Evolutionary conservation across 1,139 yeast genomes (phyloP).

Genomic region (Hyphopichia khmerensis): DNA sequence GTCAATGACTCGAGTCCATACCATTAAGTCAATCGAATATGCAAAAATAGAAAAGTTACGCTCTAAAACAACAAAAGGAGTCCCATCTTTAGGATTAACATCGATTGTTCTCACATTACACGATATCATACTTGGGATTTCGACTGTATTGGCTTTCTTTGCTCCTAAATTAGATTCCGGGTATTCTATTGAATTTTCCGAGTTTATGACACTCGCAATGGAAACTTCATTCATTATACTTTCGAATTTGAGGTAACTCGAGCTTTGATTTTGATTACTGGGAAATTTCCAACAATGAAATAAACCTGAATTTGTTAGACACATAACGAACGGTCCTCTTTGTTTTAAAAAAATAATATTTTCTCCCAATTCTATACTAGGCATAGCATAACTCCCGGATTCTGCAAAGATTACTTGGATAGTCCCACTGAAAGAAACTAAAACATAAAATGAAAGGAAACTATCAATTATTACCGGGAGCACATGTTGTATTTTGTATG

Average conservation of each 20-base stretch:
- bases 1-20: conserved; percentile 50
- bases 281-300: conserved; percentile 50
- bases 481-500: conserved; percentile 43
- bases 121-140: conserved; percentile 12
- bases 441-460: conserved; percentile 39
- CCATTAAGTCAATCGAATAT: conserved; percentile 36
- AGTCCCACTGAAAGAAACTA: conserved; percentile 72
- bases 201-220: conserved; percentile 51
- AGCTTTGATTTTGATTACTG: conserved; percentile 5
- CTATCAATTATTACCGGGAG: conserved; percentile 31
- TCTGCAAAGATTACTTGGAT: conserved; percentile 69
- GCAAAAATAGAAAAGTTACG: conserved; percentile 35
- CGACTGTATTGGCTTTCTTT: not conserved
- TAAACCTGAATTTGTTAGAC: conserved; percentile 50
- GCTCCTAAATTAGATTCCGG: not conserved
- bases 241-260: conserved; percentile 15
- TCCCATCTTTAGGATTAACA: conserved; percentile 33
- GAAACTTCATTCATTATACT: conserved; percentile 43
- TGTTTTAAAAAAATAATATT: conserved; percentile 53
- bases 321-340: conserved; percentile 54
- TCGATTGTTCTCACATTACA: conserved; percentile 33
- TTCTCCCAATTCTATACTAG: conserved; percentile 59
- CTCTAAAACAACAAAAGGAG: conserved; percentile 41
- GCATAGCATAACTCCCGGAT: conserved; percentile 48
- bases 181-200: conserved; percentile 9